Evolutionary conservation across 148 eudicot species (phyloP).

Genomic region (Rheum nobile): DNA sequence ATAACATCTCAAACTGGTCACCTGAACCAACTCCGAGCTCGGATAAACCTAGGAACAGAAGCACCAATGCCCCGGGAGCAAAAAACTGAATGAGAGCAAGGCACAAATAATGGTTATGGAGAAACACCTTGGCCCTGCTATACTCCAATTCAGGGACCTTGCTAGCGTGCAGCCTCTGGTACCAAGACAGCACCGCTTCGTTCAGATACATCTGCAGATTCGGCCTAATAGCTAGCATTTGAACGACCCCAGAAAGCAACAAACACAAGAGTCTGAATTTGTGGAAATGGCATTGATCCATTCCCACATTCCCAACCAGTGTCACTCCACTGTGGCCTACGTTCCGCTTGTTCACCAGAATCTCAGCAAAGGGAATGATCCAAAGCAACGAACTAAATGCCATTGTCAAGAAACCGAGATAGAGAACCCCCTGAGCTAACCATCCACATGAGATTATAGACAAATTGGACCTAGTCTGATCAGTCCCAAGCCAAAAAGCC

Average conservation of each 20-base stretch:
- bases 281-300: slow-evolving; percentile 40
- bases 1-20: slow-evolving; percentile 24
- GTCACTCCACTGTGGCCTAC: slow-evolving; percentile 16
- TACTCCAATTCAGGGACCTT: slow-evolving; percentile 78
- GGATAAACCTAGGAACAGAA: slow-evolving; percentile 67
- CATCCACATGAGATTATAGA: slow-evolving; percentile 71
- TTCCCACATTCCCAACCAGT: slow-evolving; percentile 61
- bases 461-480: slow-evolving; percentile 72
- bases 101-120: slow-evolving; percentile 79
- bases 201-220: slow-evolving; percentile 79
- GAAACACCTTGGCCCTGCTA: slow-evolving; percentile 91
- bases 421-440: slow-evolving; percentile 54
- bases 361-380: slow-evolving; percentile 61
- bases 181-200: slow-evolving; percentile 90
- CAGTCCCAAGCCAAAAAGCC: slow-evolving; percentile 95
- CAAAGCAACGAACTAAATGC: slow-evolving; percentile 73
- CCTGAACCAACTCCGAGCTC: slow-evolving; percentile 39
- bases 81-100: slow-evolving; percentile 63
- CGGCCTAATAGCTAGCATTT: slow-evolving; percentile 43
- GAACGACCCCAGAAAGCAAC: slow-evolving; percentile 46
- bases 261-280: slow-evolving; percentile 54
- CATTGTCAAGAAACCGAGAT: slow-evolving; percentile 36
- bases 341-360: slow-evolving; percentile 31
- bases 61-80: slow-evolving; percentile 52
- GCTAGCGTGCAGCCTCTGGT: slow-evolving; percentile 88